Base-by-base conservation (phyloP, 495 filamentous ascomycete species). In the Annulohypoxylon bovei region DNA sequence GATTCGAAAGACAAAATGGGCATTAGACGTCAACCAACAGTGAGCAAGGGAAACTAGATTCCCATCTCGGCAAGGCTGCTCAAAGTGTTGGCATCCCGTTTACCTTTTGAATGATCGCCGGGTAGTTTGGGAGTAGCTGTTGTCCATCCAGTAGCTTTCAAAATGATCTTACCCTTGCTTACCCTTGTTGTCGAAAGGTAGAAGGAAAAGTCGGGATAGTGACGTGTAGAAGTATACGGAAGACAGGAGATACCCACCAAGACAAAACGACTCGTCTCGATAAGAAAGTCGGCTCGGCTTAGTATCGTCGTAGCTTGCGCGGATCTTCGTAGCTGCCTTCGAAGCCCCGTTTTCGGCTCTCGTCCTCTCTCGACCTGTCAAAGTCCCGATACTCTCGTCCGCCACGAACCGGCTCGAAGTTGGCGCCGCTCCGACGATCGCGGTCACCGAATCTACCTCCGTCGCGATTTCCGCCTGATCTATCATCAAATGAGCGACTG, bases 271-370 rank as follows among this genome's bases (percentile, higher is more conserved):
- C 68, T 66, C 68, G 75, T 72, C 72, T 74, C 63, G 71, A 75
- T 65, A 72, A 71, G 61, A 63, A 61, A 70, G 47, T 64, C 35
- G 62, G 73, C 64, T 64, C 35, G 62, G 73, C 64, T 79, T 76
- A 93, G 82, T 94, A 94, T 74, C 92, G 89, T 78, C 91, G 88
- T 74, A 92, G 86, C 76, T 89, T 91, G 61, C 93, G 88, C 37
- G 91, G 88, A 78, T 95, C 92, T 71, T 95, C 91, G 76, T 93
- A 89, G 67, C 87, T 85, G 61, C 87, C 88, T 67, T 93, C 91
- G 72, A 84, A 88, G 28, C 84, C 82, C 68, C 88, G 85, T 72
- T 86, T 87, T 46, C 89, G 82, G 68, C 84, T 87, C 67, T 89
- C 88, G 73, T 90, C 83, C 75, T 84, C 78, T 81, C 82, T 65